A percentile compares a stretch with the other conserved stretches of the same genome.
These are phyloP conservation scores for Coemansia sp. DNA, from an alignment of 192 early-diverging fungal species.

Conservation along the genomic window DNA sequence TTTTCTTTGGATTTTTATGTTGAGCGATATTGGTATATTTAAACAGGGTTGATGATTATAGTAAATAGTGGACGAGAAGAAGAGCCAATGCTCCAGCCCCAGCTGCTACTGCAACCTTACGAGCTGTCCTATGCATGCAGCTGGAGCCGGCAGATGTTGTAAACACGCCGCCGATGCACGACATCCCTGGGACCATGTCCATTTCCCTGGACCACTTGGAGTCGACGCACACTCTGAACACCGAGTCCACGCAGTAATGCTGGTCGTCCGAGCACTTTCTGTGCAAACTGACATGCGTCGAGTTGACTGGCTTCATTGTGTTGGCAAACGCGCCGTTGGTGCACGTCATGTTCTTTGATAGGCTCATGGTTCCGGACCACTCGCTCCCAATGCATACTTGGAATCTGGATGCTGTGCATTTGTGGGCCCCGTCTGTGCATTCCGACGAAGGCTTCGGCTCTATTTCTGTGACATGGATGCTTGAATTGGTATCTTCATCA, in stretches of 20 bases:
- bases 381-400: neutral
- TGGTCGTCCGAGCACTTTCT: neutral
- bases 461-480: neutral
- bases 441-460: neutral
- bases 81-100: neutral
- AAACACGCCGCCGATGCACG: neutral
- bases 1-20: neutral
- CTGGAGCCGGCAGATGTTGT: neutral
- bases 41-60: neutral
- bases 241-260: neutral
- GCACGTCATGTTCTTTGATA: neutral
- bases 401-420: neutral
- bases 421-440: neutral
- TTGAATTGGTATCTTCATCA: neutral
- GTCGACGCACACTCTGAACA: neutral
- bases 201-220: conserved; percentile 1
- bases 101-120: neutral
- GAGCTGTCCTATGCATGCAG: neutral
- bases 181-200: neutral
- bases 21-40: neutral
- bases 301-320: neutral
- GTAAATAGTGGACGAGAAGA: neutral
- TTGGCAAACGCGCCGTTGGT: neutral
- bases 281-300: neutral
- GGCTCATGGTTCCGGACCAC: neutral